A percentile compares a stretch with the other conserved stretches of the same genome.
Evolutionary conservation across 2,329 filamentous ascomycete species (phyloP).

Genomic region (Ophiocordyceps polyrhachis-furcata): DNA sequence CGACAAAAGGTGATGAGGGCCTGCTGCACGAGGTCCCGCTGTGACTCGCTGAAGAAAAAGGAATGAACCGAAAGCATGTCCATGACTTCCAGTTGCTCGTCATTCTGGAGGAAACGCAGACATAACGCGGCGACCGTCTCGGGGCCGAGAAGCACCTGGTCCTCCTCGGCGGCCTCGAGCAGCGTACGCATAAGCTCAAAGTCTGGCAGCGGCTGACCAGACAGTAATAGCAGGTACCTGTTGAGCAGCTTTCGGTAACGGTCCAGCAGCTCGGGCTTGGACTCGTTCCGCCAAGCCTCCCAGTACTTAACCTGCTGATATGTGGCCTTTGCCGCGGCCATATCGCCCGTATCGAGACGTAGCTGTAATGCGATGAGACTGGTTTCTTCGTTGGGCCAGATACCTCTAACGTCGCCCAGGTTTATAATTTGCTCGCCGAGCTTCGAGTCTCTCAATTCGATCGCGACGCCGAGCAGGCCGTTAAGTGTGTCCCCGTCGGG

Average conservation of each 20-base stretch:
- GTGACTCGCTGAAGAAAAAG: conserved; percentile 48
- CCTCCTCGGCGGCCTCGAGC: conserved; percentile 53
- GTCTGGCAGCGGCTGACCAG: conserved; percentile 37
- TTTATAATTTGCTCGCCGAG: conserved; percentile 55
- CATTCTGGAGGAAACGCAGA: conserved; percentile 52
- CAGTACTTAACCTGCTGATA: conserved; percentile 29
- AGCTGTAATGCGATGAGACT: conserved; percentile 60
- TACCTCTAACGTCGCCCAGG: conserved; percentile 43
- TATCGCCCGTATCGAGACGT: conserved; percentile 51
- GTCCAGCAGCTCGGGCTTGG: conserved; percentile 21
- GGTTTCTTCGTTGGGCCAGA: conserved; percentile 50
- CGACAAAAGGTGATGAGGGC: conserved; percentile 50
- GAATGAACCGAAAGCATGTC: conserved; percentile 65
- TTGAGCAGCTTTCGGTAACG: conserved; percentile 49
- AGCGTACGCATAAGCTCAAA: conserved; percentile 57
- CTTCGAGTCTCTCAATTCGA: conserved; percentile 48
- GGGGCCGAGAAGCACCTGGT: conserved; percentile 49
- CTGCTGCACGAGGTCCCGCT: conserved; percentile 47
- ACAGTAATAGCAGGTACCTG: conserved; percentile 51
- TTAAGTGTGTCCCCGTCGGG: conserved; percentile 63
- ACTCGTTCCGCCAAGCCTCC: conserved; percentile 20
- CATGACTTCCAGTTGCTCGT: conserved; percentile 61
- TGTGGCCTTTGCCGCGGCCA: conserved; percentile 47
- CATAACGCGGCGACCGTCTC: conserved; percentile 59
- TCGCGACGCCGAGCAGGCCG: conserved; percentile 51